Evolutionary conservation across 805 yeast genomes (phyloP).

Genomic region (Torulaspora microellipsoides): DNA sequence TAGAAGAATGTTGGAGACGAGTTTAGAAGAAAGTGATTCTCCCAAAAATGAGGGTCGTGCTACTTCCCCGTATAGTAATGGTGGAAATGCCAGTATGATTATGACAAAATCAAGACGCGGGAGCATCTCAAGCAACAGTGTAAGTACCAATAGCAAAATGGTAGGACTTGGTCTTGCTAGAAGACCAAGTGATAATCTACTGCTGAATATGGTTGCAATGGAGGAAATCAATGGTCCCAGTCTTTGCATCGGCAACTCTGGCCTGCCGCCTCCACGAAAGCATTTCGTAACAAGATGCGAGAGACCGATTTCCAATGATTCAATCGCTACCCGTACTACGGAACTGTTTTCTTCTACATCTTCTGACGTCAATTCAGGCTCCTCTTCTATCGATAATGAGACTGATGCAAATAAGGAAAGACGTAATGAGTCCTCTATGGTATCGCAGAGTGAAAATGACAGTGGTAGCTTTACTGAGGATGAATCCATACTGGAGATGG

Average conservation of each 20-base stretch:
- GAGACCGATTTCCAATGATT: constrained; percentile 32
- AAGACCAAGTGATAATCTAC: constrained; percentile 33
- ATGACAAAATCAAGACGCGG: constrained; percentile 6
- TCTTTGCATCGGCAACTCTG: constrained; percentile 1
- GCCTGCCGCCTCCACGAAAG: constrained; percentile 26
- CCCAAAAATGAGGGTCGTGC: background rate
- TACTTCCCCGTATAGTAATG: constrained; percentile 1
- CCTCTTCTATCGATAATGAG: constrained; percentile 30
- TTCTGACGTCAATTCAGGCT: constrained; percentile 24
- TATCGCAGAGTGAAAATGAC: constrained; percentile 1
- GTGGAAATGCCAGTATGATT: background rate
- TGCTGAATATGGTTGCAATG: constrained; percentile 17
- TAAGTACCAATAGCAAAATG: constrained; percentile 18
- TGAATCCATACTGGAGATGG: constrained; percentile 2
- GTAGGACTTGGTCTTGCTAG: constrained; percentile 29
- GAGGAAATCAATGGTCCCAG: constrained; percentile 4
- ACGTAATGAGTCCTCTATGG: constrained; percentile 1
- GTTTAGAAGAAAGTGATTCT: background rate
- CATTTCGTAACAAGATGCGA: constrained; percentile 11
- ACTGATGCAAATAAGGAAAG: constrained; percentile 10
- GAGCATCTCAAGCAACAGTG: constrained; percentile 11
- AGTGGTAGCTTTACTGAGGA: constrained; percentile 4
- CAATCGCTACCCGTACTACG: constrained; percentile 28
- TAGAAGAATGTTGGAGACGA: background rate
- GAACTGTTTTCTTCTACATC: constrained; percentile 31